phyloP scores from a whole-genome alignment of 306 rosid species.

The Vigna radiata region DNA sequence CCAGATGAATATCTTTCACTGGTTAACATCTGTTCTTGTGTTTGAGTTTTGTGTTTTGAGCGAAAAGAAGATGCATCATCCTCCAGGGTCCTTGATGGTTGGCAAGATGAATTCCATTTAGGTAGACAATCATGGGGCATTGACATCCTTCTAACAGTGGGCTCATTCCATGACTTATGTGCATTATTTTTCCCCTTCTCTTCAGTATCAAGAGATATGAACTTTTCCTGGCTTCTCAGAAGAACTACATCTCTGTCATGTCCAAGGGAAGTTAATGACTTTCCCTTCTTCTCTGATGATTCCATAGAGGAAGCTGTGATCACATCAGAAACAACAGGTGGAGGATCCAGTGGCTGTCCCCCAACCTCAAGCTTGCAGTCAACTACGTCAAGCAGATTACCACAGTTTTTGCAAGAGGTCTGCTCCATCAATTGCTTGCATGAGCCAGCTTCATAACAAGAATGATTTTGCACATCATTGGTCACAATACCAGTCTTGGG shows the following conservation, averaged over 20 bases:
- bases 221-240: constrained; percentile 48
- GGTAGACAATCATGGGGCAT: constrained; percentile 48
- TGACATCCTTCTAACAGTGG: constrained; percentile 48
- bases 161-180: constrained; percentile 41
- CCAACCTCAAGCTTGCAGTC: constrained; percentile 50
- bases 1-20: constrained; percentile 54
- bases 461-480: constrained; percentile 44
- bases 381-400: constrained; percentile 61
- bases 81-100: constrained; percentile 44
- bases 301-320: constrained; percentile 46
- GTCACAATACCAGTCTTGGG: constrained; percentile 35
- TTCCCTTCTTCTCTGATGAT: constrained; percentile 52
- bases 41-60: constrained; percentile 53
- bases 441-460: constrained; percentile 45
- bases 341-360: constrained; percentile 44
- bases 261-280: constrained; percentile 42
- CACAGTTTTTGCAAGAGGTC: constrained; percentile 73
- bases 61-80: constrained; percentile 53
- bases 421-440: constrained; percentile 55
- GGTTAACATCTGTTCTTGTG: constrained; percentile 53
- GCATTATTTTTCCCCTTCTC: constrained; percentile 46
- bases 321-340: constrained; percentile 50
- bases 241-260: constrained; percentile 54
- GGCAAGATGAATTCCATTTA: constrained; percentile 56
- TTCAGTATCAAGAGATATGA: constrained; percentile 44